A percentile compares a stretch with the other conserved stretches of the same genome.
Conservation (phyloP, 2,329 filamentous ascomycete genomes). For the Exutisphaerella laricina region DNA sequence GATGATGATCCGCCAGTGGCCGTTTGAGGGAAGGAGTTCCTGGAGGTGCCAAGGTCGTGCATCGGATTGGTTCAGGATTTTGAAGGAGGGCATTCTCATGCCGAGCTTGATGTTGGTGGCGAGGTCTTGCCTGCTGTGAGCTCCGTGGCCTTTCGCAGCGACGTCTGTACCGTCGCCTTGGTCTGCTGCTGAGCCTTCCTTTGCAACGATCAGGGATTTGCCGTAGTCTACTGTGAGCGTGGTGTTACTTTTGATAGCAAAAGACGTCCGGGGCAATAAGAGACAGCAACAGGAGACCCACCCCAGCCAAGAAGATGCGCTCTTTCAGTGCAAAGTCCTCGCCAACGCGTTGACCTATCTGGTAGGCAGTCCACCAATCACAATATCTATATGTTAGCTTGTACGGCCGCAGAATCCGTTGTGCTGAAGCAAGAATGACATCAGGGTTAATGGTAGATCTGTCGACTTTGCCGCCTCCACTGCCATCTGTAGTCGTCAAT, state of each 20-base stretch:
- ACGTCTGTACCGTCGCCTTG: constrained; percentile 48
- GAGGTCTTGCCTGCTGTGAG: constrained; percentile 34
- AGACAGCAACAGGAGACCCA: no score
- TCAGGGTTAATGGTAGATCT: constrained; percentile 3
- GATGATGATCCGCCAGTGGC: constrained; percentile 19
- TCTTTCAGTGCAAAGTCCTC: not conserved
- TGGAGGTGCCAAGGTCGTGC: constrained; percentile 16
- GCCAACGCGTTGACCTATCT: constrained; percentile 63
- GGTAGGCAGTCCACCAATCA: constrained; percentile 72
- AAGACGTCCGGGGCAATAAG: no score
- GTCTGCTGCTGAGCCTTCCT: constrained; percentile 40
- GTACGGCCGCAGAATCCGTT: constrained; percentile 1
- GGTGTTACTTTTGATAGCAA: no score
- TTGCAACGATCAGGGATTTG: constrained; percentile 52
- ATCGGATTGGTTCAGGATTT: constrained; percentile 17
- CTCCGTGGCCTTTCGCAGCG: constrained; percentile 12
- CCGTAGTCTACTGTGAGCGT: constrained; percentile 55
- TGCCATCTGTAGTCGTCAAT: constrained; percentile 34
- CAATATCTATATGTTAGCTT: not conserved
- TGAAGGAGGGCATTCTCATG: constrained; percentile 12
- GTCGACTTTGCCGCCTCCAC: constrained; percentile 46
- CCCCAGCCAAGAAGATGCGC: constrained; percentile 59
- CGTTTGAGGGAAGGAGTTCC: constrained; percentile 15
- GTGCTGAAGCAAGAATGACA: not conserved
- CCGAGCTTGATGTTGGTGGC: constrained; percentile 8